Evolutionary conservation across 1,139 yeast species (phyloP), one percentile per base, ranked within the genome.

Genomic region (Torulaspora globosa): DNA sequence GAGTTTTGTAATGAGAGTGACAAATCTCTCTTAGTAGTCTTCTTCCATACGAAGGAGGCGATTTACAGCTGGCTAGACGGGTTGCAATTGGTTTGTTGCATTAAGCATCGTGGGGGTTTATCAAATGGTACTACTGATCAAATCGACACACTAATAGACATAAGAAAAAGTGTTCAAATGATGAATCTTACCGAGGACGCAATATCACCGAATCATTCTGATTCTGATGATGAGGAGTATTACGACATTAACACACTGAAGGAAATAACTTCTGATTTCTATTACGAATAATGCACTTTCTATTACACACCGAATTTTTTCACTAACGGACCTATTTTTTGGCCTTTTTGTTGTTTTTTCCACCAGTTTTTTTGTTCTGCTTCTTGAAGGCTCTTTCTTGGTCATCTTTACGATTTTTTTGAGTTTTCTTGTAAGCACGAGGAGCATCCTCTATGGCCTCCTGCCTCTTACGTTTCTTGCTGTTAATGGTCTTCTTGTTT

Each of bases 51-150:
- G 5, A 76, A 78, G 50, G 88, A 83, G 43, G 76, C 79, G 49
- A 80, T 84, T 43, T 78, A 77, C 48, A 79, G 82, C 9, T 87
- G 95, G 94, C 71, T 83, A 38, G 95, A 87, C 66, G 96, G 95
- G 1, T 66, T 87, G 47, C 80, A 79, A 61, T 72, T 86, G 75
- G 70, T 84, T 54, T 67, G 71, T 27, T 53, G 58, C 9, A 47
- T 52, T 24, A 50, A 48, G 41, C 46, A 49, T 24, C 44, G 48
- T 9, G 34, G 48, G 33, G 67, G 69, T 32, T 67, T 82, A 36
- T 80, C 90, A 0, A 66, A 65, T 2, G 86, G 80, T 26, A 79
- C 94, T 3, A 73, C 73, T 44, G 69, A 67, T 39, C 90, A 84
- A 59, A 70, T 84, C 39, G 72, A 74, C 18, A 70, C 74, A 37